A percentile compares a stretch with the other conserved stretches of the same genome.
Conservation (phyloP, 352 stramenopile genomes). For the Phytophthora boehmeriae region DNA sequence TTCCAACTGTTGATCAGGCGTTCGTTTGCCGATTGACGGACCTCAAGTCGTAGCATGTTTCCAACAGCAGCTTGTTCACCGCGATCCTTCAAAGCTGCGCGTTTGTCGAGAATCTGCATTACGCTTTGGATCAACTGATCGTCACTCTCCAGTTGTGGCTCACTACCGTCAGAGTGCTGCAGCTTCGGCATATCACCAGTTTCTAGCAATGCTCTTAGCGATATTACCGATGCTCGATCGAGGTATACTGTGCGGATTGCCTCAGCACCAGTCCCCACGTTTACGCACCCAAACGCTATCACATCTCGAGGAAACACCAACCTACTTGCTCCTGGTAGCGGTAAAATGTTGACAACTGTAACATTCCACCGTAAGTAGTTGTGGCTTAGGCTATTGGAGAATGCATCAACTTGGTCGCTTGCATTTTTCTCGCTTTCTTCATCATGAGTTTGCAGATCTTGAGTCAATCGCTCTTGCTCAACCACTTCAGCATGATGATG, state of each 20-base stretch:
- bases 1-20: conserved; percentile 64
- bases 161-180: neutral
- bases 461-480: conserved; percentile 52
- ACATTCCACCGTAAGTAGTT: conserved; percentile 37
- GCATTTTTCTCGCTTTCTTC: conserved; percentile 16
- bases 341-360: conserved; percentile 42
- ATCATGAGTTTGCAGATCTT: conserved; percentile 49
- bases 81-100: neutral
- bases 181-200: neutral
- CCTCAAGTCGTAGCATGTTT: conserved; percentile 37
- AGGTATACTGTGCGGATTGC: conserved; percentile 48
- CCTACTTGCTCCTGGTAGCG: conserved; percentile 21
- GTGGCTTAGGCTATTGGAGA: conserved; percentile 1
- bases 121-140: conserved; percentile 15
- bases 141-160: conserved; percentile 2
- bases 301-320: conserved; percentile 31
- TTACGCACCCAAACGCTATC: conserved; percentile 44
- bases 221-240: conserved; percentile 23
- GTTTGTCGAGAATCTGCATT: conserved; percentile 9
- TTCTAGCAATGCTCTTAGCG: conserved; percentile 33
- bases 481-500: conserved; percentile 39
- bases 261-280: conserved; percentile 20
- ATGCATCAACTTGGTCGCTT: conserved; percentile 2
- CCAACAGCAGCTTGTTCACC: neutral
- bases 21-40: conserved; percentile 49